A percentile compares a stretch with the other conserved stretches of the same genome.
Evolutionary conservation across 768 basidiomycete species (phyloP).

Genomic region (Termitomyces sp.): DNA sequence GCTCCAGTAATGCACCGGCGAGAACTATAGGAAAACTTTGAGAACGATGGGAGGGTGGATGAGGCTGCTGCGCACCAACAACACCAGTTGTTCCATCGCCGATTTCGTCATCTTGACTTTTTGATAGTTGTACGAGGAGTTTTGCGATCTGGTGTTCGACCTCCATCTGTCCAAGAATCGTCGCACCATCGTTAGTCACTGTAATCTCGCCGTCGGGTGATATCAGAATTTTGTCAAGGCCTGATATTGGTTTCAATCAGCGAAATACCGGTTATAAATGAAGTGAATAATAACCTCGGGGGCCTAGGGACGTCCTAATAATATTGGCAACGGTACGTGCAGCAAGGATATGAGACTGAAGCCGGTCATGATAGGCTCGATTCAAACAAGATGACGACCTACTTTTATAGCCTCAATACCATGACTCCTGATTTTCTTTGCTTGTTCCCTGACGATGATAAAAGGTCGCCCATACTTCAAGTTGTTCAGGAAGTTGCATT

Average conservation of each 20-base stretch:
- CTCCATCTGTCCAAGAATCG: conserved; percentile 97
- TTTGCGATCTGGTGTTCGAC: conserved; percentile 99
- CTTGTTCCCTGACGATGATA: conserved; percentile 94
- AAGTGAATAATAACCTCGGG: conserved; percentile 59
- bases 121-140: conserved; percentile 92
- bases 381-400: conserved; percentile 10
- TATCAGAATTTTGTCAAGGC: conserved; percentile 92
- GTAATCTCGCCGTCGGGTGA: conserved; percentile 98
- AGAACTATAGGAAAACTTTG: conserved; percentile 54
- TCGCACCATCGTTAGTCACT: conserved; percentile 98
- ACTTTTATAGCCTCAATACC: conserved; percentile 97
- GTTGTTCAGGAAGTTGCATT: conserved; percentile 14
- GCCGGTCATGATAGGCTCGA: conserved; percentile 8
- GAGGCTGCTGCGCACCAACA: conserved; percentile 66
- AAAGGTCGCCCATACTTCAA: conserved; percentile 91
- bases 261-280: conserved; percentile 2
- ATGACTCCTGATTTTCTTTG: conserved; percentile 87
- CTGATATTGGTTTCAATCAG: conserved; percentile 34
- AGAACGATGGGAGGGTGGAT: conserved; percentile 4
- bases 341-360: conserved; percentile 90
- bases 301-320: conserved; percentile 91
- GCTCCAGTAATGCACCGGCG: conserved; percentile 94
- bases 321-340: conserved; percentile 94
- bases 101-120: conserved; percentile 99
- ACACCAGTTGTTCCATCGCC: conserved; percentile 99